Conservation (phyloP, 129 eudicot genomes). For the Tagetes patula region DNA sequence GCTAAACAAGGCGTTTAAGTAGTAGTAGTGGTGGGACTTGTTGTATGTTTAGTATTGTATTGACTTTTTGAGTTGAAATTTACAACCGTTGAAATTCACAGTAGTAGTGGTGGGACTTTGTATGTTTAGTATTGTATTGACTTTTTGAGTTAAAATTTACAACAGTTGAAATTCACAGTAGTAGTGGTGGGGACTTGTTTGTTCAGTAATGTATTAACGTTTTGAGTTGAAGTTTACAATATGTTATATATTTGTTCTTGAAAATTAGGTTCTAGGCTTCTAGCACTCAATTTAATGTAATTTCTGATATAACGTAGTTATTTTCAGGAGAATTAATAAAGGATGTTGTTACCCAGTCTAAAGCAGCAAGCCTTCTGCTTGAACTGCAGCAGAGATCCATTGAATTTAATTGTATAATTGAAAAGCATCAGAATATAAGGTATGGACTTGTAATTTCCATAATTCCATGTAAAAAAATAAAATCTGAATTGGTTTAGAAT, state of each 20-base stretch:
- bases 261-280: background rate
- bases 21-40: no score
- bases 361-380: slow-evolving; percentile 76
- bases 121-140: no score
- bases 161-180: no score
- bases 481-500: background rate
- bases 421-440: slow-evolving; percentile 90
- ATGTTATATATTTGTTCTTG: slow-evolving; percentile 35
- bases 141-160: no score
- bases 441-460: slow-evolving; percentile 13
- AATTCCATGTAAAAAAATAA: background rate
- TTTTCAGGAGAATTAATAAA: slow-evolving; percentile 67
- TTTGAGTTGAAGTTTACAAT: slow-evolving; percentile 47
- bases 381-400: slow-evolving; percentile 96
- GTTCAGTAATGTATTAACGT: no score
- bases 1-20: no score
- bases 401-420: slow-evolving; percentile 79
- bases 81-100: no score
- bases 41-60: no score
- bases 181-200: no score
- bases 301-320: slow-evolving; percentile 6
- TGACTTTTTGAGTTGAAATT: no score
- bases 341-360: slow-evolving; percentile 59
- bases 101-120: no score
- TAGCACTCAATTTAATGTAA: slow-evolving; percentile 7